Conservation (phyloP, 768 basidiomycete species). For the Fibroporia radiculosa region DNA sequence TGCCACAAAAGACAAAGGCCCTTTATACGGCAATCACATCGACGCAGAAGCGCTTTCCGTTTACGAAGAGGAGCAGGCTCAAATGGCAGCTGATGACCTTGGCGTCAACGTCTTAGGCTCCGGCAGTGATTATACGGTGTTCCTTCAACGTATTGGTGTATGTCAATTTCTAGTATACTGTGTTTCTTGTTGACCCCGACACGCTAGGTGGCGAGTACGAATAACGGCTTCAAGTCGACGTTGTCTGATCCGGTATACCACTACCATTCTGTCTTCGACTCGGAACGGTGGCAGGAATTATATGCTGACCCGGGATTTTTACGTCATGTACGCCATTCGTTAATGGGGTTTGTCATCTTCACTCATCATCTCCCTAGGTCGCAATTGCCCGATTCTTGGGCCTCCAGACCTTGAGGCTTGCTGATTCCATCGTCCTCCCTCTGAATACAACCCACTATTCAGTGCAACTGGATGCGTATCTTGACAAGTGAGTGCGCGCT, state of each 20-base stretch:
- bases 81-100: constrained; percentile 20
- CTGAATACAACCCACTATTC: constrained; percentile 66
- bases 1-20: constrained; percentile 53
- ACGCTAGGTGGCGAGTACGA: constrained; percentile 28
- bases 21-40: constrained; percentile 33
- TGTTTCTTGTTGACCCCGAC: constrained; percentile 29
- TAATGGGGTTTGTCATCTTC: background rate
- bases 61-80: constrained; percentile 28
- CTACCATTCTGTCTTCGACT: constrained; percentile 56
- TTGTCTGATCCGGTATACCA: constrained; percentile 46
- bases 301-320: constrained; percentile 61
- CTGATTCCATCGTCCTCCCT: constrained; percentile 49
- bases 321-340: constrained; percentile 37
- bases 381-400: constrained; percentile 55
- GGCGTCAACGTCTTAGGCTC: constrained; percentile 64
- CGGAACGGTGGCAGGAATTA: constrained; percentile 47
- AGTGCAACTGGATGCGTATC: constrained; percentile 43
- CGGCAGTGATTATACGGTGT: constrained; percentile 89
- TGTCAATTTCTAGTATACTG: no score
- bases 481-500: constrained; percentile 33
- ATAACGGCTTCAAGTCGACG: constrained; percentile 29
- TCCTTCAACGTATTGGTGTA: constrained; percentile 74
- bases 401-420: constrained; percentile 43
- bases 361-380: constrained; percentile 25
- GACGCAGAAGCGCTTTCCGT: constrained; percentile 36